These are phyloP conservation scores for Aspergillus sclerotioniger DNA, from an alignment of 495 filamentous ascomycete species.

Conservation along the genomic window DNA sequence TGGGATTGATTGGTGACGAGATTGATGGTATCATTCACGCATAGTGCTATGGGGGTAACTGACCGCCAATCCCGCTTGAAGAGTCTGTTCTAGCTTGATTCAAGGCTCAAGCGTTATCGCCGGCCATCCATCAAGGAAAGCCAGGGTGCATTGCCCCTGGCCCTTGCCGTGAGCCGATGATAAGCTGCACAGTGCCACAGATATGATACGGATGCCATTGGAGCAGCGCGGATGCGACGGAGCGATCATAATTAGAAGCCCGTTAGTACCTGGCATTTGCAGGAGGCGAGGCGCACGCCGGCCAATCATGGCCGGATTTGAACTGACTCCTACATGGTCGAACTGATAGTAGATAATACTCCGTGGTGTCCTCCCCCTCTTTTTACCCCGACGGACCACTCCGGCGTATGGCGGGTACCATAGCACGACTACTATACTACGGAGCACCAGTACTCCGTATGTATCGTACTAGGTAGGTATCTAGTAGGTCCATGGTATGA, in stretches of 20 bases:
- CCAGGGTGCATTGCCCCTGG: not conserved
- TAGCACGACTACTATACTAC: no score
- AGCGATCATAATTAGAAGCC: not conserved
- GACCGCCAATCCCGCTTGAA: not conserved
- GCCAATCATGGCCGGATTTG: not conserved
- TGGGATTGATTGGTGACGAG: not conserved
- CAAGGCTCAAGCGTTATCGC: not conserved
- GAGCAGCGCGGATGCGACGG: no score
- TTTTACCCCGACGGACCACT: not conserved
- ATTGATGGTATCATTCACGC: not conserved
- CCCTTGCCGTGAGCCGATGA: not conserved
- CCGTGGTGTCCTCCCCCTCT: not conserved
- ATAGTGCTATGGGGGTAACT: not conserved
- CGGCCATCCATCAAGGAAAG: not conserved
- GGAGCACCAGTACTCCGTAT: no score
- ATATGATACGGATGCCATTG: not conserved
- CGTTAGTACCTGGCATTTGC: not conserved
- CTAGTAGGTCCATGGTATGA: no score
- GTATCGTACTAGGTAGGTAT: no score
- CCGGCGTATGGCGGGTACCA: not conserved
- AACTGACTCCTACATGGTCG: not conserved
- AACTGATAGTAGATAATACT: not conserved
- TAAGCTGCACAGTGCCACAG: not conserved
- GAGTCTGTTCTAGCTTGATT: not conserved
- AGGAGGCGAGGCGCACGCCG: not conserved